A percentile compares a stretch with the other conserved stretches of the same genome.
phyloP scores from a whole-genome alignment of 2,329 filamentous ascomycete genomes.

The Paraphoma sp. region DNA sequence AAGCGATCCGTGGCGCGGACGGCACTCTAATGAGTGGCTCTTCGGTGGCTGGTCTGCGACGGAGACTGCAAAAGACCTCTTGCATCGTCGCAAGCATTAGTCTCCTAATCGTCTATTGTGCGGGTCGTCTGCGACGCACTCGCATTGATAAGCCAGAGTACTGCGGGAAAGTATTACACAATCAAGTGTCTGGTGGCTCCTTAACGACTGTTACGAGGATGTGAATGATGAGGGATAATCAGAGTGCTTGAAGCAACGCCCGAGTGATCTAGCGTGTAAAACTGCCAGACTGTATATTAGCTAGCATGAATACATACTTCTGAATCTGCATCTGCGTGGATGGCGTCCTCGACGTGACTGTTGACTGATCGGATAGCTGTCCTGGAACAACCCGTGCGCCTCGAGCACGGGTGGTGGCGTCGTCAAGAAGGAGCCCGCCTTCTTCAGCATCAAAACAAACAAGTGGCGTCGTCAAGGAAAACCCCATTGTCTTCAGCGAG shows the following conservation, averaged over 20 bases:
- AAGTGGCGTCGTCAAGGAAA: too few relatives aligned
- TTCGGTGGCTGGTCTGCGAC: conserved; percentile 48
- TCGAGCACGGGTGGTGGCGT: too few relatives aligned
- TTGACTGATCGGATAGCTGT: too few relatives aligned
- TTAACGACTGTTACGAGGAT: conserved; percentile 14
- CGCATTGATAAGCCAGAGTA: conserved; percentile 7
- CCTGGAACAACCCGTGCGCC: too few relatives aligned
- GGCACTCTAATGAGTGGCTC: conserved; percentile 49
- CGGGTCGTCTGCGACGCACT: conserved; percentile 2
- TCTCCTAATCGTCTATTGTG: neutral
- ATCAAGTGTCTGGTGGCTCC: conserved; percentile 28
- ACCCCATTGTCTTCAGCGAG: too few relatives aligned
- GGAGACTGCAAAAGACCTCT: conserved; percentile 41
- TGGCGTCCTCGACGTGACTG: too few relatives aligned
- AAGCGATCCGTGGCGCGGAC: conserved; percentile 45
- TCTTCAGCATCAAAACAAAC: too few relatives aligned
- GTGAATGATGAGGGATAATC: neutral
- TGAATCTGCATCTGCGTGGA: too few relatives aligned
- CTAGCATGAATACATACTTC: neutral
- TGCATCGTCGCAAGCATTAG: conserved; percentile 31
- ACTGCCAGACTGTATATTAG: neutral
- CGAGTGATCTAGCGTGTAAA: neutral
- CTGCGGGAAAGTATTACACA: conserved; percentile 30
- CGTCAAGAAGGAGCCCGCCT: too few relatives aligned
- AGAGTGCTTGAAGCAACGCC: neutral